Evolutionary conservation across 192 early-diverging fungal genomes (phyloP).

Genomic region (Gaertneriomyces sp.): DNA sequence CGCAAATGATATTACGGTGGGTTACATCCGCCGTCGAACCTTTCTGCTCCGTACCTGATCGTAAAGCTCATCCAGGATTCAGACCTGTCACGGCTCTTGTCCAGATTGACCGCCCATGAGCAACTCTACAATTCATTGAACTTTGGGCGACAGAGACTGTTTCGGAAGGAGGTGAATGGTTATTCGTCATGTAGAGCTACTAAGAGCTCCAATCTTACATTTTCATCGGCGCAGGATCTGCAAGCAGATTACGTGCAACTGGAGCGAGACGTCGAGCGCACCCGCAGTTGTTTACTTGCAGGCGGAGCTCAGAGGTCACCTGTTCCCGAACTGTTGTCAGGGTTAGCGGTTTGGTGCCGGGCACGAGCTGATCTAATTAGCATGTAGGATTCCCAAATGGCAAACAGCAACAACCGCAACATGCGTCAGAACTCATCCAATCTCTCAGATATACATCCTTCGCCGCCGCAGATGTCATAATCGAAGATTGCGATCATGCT

Average conservation of each 20-base stretch:
- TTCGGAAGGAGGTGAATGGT: conserved; percentile 12
- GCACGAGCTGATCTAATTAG: neutral
- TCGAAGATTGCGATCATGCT: no score
- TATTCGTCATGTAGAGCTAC: neutral
- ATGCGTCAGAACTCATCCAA: neutral
- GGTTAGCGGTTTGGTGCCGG: no score
- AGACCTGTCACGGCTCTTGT: no score
- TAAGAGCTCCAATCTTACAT: neutral
- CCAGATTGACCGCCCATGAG: conserved; percentile 1
- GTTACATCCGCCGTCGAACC: no score
- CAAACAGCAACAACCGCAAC: neutral
- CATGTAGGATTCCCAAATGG: neutral
- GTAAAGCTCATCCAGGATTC: no score
- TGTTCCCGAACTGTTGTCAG: neutral
- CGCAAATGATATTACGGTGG: no score
- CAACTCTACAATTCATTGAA: conserved; percentile 5
- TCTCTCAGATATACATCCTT: no score
- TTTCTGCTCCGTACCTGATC: no score
- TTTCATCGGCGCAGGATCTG: neutral
- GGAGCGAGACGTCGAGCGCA: neutral
- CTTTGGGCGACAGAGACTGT: conserved; percentile 18
- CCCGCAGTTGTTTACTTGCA: neutral
- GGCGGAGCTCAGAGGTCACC: neutral
- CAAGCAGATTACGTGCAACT: neutral
- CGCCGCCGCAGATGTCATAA: no score